Percentiles rank a stretch among this genome's conserved stretches.
These are phyloP conservation scores for Salix udensis DNA, from an alignment of 345 rosid species.

Conservation along the genomic window DNA sequence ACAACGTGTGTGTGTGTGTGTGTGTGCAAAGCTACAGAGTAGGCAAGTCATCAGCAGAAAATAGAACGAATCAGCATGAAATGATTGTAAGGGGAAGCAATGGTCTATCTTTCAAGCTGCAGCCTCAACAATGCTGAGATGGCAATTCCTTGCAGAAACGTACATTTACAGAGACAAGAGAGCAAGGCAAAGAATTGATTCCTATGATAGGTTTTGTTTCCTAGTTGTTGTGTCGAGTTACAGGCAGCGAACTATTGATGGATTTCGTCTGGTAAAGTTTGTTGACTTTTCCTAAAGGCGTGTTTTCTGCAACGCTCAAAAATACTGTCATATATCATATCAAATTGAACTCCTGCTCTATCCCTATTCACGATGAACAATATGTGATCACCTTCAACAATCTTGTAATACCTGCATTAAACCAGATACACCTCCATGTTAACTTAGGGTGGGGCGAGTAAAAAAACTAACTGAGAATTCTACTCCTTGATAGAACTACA, in stretches of 20 bases:
- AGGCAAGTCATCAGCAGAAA: neutral
- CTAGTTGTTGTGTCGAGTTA: neutral
- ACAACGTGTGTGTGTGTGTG: too few relatives aligned
- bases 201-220: neutral
- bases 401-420: constrained; percentile 78
- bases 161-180: neutral
- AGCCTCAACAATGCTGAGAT: neutral
- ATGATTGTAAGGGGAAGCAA: neutral
- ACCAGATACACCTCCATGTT: constrained; percentile 3
- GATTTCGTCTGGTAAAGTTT: constrained; percentile 43
- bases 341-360: constrained; percentile 89
- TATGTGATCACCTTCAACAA: constrained; percentile 86
- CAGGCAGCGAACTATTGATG: constrained; percentile 5
- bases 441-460: constrained; percentile 1
- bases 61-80: neutral
- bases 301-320: constrained; percentile 91
- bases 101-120: neutral
- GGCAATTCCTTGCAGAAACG: neutral
- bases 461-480: neutral
- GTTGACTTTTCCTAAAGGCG: constrained; percentile 55
- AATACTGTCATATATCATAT: constrained; percentile 85
- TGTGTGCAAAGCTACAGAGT: neutral
- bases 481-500: neutral
- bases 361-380: constrained; percentile 73
- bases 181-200: neutral